Evolutionary conservation across 2,329 filamentous ascomycete genomes (phyloP).

Genomic region (Aspergillus terreus): DNA sequence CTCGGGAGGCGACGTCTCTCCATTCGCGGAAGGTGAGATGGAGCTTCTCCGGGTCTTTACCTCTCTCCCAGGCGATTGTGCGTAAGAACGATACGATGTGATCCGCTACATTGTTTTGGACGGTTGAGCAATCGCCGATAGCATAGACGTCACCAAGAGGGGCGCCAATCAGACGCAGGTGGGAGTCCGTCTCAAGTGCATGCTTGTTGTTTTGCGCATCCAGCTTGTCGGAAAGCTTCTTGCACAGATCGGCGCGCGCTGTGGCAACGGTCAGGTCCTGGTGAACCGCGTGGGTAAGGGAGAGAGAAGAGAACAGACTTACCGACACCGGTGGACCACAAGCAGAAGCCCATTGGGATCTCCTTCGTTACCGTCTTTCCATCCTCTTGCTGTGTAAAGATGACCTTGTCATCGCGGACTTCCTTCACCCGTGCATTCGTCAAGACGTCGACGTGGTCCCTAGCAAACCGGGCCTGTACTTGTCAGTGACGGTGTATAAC

Average conservation of each 20-base stretch:
- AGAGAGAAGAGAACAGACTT: conserved; percentile 18
- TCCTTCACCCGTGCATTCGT: conserved; percentile 93
- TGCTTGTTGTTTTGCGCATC: conserved; percentile 79
- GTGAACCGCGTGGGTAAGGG: conserved; percentile 1
- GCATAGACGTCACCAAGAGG: conserved; percentile 94
- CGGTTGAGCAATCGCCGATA: conserved; percentile 91
- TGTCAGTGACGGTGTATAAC: conserved; percentile 1
- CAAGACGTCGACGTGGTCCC: conserved; percentile 85
- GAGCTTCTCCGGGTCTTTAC: conserved; percentile 83
- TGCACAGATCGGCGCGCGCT: conserved; percentile 75
- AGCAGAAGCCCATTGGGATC: conserved; percentile 89
- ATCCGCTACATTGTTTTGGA: conserved; percentile 94
- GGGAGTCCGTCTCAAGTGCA: conserved; percentile 89
- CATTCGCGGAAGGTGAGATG: conserved; percentile 85
- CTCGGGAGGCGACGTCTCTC: conserved; percentile 76
- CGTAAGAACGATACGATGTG: conserved; percentile 88
- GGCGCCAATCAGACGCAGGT: conserved; percentile 82
- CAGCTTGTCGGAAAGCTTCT: conserved; percentile 73
- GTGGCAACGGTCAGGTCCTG: background rate
- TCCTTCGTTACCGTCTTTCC: conserved; percentile 82
- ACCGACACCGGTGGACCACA: conserved; percentile 93
- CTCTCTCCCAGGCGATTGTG: conserved; percentile 84
- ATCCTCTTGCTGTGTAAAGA: conserved; percentile 81
- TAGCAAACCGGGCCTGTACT: conserved; percentile 67
- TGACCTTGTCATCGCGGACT: conserved; percentile 74